These are phyloP conservation scores for Theileria orientalis DNA, from an alignment of 169 alveolate species.

Conservation along the genomic window DNA sequence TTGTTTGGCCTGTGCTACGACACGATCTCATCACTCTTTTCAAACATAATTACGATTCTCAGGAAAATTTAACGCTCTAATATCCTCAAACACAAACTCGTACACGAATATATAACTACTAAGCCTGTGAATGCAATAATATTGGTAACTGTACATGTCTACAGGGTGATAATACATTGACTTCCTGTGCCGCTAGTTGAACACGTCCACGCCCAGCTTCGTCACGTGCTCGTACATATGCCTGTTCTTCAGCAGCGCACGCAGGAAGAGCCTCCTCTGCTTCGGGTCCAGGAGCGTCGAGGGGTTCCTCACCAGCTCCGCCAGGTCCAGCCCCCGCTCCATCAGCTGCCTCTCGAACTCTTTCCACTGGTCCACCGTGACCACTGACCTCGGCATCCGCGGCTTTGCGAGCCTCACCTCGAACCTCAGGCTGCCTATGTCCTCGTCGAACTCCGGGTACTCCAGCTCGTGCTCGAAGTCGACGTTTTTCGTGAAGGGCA, in stretches of 20 bases:
- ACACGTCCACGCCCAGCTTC: slow-evolving; percentile 26
- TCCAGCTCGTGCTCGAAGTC: background rate
- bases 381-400: background rate
- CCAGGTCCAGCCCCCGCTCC: slow-evolving; percentile 42
- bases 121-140: too few species aligned
- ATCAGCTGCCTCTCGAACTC: slow-evolving; percentile 57
- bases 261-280: slow-evolving; percentile 39
- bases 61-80: background rate
- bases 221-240: slow-evolving; percentile 40
- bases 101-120: too few species aligned
- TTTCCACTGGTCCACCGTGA: slow-evolving; percentile 43
- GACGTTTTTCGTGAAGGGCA: background rate
- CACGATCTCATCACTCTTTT: background rate
- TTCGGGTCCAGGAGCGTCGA: slow-evolving; percentile 25
- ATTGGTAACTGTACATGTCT: too few species aligned
- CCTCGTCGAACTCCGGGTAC: background rate
- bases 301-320: slow-evolving; percentile 48
- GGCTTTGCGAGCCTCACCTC: background rate
- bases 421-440: background rate
- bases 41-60: background rate
- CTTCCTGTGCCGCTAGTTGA: too few species aligned
- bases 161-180: too few species aligned
- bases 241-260: slow-evolving; percentile 26
- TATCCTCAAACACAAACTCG: too few species aligned
- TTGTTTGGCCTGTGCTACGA: background rate